A percentile compares a stretch with the other conserved stretches of the same genome.
Evolutionary conservation across 2,329 filamentous ascomycete genomes (phyloP).

Genomic region (Albophoma yamanashiensis): DNA sequence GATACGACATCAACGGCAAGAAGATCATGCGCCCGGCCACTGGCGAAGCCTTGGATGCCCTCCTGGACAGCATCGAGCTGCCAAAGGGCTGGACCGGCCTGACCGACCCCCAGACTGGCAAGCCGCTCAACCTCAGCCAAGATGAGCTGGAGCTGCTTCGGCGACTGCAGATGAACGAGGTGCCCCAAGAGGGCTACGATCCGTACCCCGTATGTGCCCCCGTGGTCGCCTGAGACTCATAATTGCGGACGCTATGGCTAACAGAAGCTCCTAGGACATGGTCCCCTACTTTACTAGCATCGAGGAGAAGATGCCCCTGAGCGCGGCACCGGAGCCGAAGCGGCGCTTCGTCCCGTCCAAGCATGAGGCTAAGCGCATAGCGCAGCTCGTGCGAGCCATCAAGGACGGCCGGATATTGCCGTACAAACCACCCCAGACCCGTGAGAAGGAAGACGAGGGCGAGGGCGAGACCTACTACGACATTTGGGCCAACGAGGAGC

Average conservation of each 20-base stretch:
- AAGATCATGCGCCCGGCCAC: too few species aligned
- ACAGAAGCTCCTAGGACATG: slow-evolving; percentile 46
- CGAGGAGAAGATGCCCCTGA: slow-evolving; percentile 88
- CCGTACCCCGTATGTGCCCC: slow-evolving; percentile 62
- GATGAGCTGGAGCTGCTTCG: slow-evolving; percentile 84
- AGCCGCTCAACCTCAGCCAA: slow-evolving; percentile 75
- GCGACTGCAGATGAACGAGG: slow-evolving; percentile 80
- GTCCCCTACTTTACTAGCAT: slow-evolving; percentile 91
- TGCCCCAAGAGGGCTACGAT: slow-evolving; percentile 80
- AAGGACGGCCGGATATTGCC: slow-evolving; percentile 88
- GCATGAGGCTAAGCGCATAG: slow-evolving; percentile 89
- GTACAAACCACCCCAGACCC: slow-evolving; percentile 64
- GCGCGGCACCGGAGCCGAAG: slow-evolving; percentile 90
- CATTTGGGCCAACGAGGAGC: slow-evolving; percentile 87
- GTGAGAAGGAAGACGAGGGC: slow-evolving; percentile 59
- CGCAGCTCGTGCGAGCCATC: slow-evolving; percentile 95
- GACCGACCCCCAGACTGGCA: slow-evolving; percentile 87
- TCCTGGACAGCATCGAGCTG: slow-evolving; percentile 26
- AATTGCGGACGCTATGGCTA: not conserved
- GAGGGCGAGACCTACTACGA: slow-evolving; percentile 69
- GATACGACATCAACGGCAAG: too few species aligned
- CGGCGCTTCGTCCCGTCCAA: slow-evolving; percentile 92
- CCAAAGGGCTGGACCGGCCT: slow-evolving; percentile 96
- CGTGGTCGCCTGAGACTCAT: not conserved
- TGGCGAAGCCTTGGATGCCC: too few species aligned